These are phyloP conservation scores for Homolaphlyctis polyrhiza DNA, from an alignment of 371 early-diverging fungal species.

Conservation along the genomic window DNA sequence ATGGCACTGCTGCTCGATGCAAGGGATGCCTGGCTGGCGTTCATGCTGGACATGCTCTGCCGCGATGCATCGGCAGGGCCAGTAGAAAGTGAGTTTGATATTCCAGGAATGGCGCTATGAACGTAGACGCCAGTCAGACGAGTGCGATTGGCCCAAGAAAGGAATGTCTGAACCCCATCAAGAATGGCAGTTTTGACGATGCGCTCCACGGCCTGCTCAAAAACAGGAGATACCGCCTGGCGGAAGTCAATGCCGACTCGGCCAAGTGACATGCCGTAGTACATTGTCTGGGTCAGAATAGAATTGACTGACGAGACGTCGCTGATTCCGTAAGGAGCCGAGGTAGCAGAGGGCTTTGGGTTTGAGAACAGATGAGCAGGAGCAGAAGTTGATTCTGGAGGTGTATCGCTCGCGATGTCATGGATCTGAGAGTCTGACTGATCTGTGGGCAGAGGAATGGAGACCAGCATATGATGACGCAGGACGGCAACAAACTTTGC, in stretches of 20 bases:
- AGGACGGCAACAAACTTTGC: constrained; percentile 8
- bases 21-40: too few species aligned
- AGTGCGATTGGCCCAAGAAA: constrained; percentile 12
- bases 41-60: constrained; percentile 5
- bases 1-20: too few species aligned
- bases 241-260: constrained; percentile 77
- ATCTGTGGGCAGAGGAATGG: too few species aligned
- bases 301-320: constrained; percentile 63
- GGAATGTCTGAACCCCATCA: constrained; percentile 13
- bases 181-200: constrained; percentile 32
- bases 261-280: constrained; percentile 75
- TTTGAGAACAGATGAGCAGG: background rate
- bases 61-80: background rate
- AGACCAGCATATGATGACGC: background rate
- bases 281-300: constrained; percentile 71
- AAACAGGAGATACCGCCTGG: constrained; percentile 50
- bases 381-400: too few species aligned
- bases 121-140: background rate
- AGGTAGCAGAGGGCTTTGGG: background rate
- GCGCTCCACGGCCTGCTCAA: constrained; percentile 59
- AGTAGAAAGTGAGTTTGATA: constrained; percentile 5
- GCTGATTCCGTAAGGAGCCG: constrained; percentile 20
- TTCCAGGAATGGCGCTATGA: background rate
- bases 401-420: too few species aligned
- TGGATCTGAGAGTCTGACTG: too few species aligned